Conservation (phyloP, 2,329 filamentous ascomycete species). For the Calcarisporium arbuscula region DNA sequence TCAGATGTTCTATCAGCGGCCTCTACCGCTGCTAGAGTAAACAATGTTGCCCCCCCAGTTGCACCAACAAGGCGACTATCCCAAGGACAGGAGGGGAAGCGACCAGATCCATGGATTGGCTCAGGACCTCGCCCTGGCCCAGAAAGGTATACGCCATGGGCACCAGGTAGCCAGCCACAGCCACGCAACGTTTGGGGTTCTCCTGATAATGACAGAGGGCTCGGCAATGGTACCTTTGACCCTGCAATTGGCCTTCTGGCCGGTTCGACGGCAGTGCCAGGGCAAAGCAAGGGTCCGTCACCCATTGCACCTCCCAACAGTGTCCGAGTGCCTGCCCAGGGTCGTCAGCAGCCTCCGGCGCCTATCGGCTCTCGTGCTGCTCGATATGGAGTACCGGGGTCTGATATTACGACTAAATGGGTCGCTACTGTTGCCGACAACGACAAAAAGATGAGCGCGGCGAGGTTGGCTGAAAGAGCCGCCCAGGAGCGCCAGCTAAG, state of each 20-base stretch:
- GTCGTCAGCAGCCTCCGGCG: conserved; percentile 21
- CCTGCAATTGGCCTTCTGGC: conserved; percentile 49
- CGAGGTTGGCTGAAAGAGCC: conserved; percentile 30
- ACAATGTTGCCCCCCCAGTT: conserved; percentile 10
- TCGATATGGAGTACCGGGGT: conserved; percentile 18
- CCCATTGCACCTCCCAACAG: conserved; percentile 35
- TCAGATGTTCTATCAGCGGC: conserved; percentile 5
- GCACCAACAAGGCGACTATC: conserved; percentile 21
- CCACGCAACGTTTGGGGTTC: conserved; percentile 67
- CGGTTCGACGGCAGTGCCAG: conserved; percentile 26
- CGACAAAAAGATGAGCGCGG: conserved; percentile 38
- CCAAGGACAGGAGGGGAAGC: conserved; percentile 25
- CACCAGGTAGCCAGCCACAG: conserved; percentile 33
- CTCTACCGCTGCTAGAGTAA: conserved; percentile 7
- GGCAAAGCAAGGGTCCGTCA: conserved; percentile 34
- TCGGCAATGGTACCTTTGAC: conserved; percentile 74
- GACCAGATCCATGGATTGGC: conserved; percentile 31
- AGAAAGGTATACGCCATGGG: conserved; percentile 49
- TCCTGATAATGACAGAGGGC: conserved; percentile 61
- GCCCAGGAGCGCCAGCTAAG: conserved; percentile 38
- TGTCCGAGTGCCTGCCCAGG: conserved; percentile 17
- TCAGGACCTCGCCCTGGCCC: conserved; percentile 30
- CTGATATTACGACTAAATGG: conserved; percentile 35
- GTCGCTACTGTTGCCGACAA: conserved; percentile 35
- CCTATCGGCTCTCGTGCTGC: conserved; percentile 25